Evolutionary conservation across 805 yeast species (phyloP).

Genomic region (Candida maris): DNA sequence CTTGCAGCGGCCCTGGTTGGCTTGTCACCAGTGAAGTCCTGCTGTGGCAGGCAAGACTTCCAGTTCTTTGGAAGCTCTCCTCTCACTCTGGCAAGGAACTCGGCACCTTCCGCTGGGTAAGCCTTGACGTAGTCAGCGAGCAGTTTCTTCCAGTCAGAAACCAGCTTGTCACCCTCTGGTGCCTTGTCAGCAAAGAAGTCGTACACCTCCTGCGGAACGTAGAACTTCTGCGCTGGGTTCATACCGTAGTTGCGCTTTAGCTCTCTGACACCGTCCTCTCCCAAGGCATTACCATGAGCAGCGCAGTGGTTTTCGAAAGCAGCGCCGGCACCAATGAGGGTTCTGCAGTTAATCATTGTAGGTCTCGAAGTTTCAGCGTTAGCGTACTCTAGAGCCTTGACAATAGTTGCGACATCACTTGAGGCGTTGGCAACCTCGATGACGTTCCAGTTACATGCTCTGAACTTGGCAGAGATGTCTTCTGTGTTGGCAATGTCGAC

Average conservation of each 20-base stretch:
- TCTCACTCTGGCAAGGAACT: slow-evolving; percentile 69
- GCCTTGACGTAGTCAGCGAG: slow-evolving; percentile 58
- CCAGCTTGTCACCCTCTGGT: slow-evolving; percentile 59
- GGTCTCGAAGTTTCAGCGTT: slow-evolving; percentile 43
- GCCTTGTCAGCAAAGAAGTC: slow-evolving; percentile 60
- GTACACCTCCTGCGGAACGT: slow-evolving; percentile 78
- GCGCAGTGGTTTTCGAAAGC: slow-evolving; percentile 77
- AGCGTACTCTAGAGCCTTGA: slow-evolving; percentile 50
- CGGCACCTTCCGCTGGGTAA: slow-evolving; percentile 77
- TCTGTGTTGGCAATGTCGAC: slow-evolving; percentile 91
- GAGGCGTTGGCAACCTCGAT: slow-evolving; percentile 68
- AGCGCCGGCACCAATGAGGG: slow-evolving; percentile 94
- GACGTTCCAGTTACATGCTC: slow-evolving; percentile 93
- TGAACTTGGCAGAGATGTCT: slow-evolving; percentile 80
- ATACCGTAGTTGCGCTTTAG: slow-evolving; percentile 81
- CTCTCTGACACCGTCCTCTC: slow-evolving; percentile 87
- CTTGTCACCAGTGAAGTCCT: slow-evolving; percentile 78
- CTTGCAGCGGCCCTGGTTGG: slow-evolving; percentile 96
- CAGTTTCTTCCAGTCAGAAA: slow-evolving; percentile 69
- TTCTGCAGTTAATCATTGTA: slow-evolving; percentile 80
- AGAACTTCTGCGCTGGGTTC: slow-evolving; percentile 78
- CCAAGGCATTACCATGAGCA: slow-evolving; percentile 95
- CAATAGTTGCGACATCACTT: slow-evolving; percentile 72
- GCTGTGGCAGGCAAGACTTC: slow-evolving; percentile 76
- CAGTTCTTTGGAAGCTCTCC: slow-evolving; percentile 82